Percentiles rank a stretch among this genome's conserved stretches.
Conservation (phyloP, 441 rosid species). For the Populus hybrid region DNA sequence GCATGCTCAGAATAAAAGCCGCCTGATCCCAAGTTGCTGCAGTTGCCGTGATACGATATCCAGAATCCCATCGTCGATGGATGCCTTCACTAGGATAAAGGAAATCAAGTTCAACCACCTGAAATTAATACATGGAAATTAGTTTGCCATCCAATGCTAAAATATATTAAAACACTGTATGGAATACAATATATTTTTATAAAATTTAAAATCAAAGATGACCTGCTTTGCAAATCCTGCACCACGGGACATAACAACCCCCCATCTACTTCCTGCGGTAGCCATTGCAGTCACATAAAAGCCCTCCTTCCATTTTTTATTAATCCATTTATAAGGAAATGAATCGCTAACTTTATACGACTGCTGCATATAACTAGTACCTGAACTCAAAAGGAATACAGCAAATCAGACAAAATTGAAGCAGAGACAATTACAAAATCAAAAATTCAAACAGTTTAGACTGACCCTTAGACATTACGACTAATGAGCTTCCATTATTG, state of each 20-base stretch:
- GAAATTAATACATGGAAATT: conserved; percentile 10
- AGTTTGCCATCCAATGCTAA: background rate
- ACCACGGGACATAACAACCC: conserved; percentile 72
- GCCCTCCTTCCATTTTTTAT: conserved; percentile 81
- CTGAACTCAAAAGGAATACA: conserved; percentile 26
- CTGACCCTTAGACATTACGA: conserved; percentile 78
- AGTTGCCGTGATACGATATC: conserved; percentile 71
- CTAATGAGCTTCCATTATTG: conserved; percentile 62
- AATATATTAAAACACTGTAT: too few species aligned
- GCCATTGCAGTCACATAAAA: conserved; percentile 76
- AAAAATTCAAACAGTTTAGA: background rate
- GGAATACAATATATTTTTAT: background rate
- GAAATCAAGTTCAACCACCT: background rate
- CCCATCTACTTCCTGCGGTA: conserved; percentile 74
- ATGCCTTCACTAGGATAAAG: conserved; percentile 52
- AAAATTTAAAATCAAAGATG: background rate
- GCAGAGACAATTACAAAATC: background rate
- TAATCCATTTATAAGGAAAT: conserved; percentile 81
- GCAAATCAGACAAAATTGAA: background rate
- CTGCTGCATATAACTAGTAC: conserved; percentile 64
- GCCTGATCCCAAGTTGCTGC: conserved; percentile 86
- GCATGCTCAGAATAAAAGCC: conserved; percentile 71
- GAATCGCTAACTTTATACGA: conserved; percentile 79
- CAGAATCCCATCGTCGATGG: conserved; percentile 61
- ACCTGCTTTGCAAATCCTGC: conserved; percentile 68